These are phyloP conservation scores for Diaporthe helianthi DNA, from an alignment of 2,329 filamentous ascomycete species.

Conservation along the genomic window DNA sequence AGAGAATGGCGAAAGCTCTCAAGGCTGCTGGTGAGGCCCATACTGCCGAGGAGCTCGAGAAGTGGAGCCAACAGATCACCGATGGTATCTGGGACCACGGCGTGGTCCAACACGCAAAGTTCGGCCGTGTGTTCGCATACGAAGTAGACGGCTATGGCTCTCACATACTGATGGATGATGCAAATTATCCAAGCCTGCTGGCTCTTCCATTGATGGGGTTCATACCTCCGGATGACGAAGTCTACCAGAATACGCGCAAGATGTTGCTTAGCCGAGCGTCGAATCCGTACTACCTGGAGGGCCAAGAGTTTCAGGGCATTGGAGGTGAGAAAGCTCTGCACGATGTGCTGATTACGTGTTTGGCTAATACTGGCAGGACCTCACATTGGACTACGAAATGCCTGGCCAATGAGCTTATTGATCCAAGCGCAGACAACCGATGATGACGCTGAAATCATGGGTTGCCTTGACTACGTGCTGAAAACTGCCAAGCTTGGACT, in stretches of 20 bases:
- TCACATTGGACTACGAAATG: conserved; percentile 83
- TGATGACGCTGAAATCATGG: conserved; percentile 80
- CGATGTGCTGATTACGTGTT: not conserved
- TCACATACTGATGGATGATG: conserved; percentile 86
- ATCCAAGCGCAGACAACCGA: conserved; percentile 90
- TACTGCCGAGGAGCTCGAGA: conserved; percentile 62
- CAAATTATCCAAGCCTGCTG: conserved; percentile 83
- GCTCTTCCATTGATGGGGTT: conserved; percentile 83
- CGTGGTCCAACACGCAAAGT: conserved; percentile 76
- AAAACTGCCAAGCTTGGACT: conserved; percentile 78
- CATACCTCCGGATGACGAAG: conserved; percentile 65
- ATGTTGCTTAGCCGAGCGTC: conserved; percentile 75
- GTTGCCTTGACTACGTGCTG: conserved; percentile 77
- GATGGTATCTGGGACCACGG: conserved; percentile 86
- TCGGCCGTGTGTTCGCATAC: conserved; percentile 82
- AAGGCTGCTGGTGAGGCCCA: conserved; percentile 61
- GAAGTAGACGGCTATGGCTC: conserved; percentile 90
- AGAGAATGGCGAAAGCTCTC: conserved; percentile 76
- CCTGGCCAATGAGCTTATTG: conserved; percentile 96
- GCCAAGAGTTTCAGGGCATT: conserved; percentile 82
- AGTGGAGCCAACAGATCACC: conserved; percentile 68
- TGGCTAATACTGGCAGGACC: conserved; percentile 51
- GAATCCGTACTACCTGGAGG: conserved; percentile 89
- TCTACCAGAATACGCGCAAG: conserved; percentile 87
- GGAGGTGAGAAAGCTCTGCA: conserved; percentile 65